Evolutionary conservation across 2,329 filamentous ascomycete species (phyloP), one percentile per base, ranked within the genome.

Genomic region (Fusarium albidum): DNA sequence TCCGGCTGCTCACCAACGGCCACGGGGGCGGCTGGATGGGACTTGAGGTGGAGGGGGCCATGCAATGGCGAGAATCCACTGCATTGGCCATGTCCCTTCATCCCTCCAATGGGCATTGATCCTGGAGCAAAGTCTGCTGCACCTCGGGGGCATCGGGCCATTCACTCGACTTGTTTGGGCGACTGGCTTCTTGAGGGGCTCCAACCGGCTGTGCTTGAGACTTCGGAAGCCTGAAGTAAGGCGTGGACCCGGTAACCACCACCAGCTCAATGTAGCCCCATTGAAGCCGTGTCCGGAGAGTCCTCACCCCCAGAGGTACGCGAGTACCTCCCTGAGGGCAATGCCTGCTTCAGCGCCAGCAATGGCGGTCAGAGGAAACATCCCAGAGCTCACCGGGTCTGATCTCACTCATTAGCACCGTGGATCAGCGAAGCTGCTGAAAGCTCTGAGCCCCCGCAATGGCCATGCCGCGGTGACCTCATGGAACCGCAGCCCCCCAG

Each of bases 41-140:
- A 62, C 55, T 63, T 17, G 52, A 52, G 55, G 62, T 64, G 59
- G 63, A 68, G 63, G 62, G 43, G 54, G 40, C 61, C 57, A 56
- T 62, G 59, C 60, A 52, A 58, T 63, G 55, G 31, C 40, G 49
- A 55, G 55, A 65, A 63, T 53, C 65, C 65, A 68, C 65, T 41
- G 59, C 51, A 29, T 56, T 57, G 59, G 53, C 61, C 52, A 50
- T 45, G 55, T 48, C 63, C 65, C 59, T 53, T 39, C 52, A 44
- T 43, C 53, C 54, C 55, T 67, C 65, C 65, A 68, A 68, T 68
- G 61, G 65, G 63, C 59, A 52, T 59, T 29, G 49, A 33, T 50
- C 33, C 53, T 59, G 51, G 42, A 52, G 46, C 65, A 65, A 65
- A 68, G 55, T 63, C 60, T 68, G 65, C 62, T 56, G 47, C 61